Base-by-base conservation (phyloP, 768 basidiomycete genomes). In the Xerocomellus chrysenteron region DNA sequence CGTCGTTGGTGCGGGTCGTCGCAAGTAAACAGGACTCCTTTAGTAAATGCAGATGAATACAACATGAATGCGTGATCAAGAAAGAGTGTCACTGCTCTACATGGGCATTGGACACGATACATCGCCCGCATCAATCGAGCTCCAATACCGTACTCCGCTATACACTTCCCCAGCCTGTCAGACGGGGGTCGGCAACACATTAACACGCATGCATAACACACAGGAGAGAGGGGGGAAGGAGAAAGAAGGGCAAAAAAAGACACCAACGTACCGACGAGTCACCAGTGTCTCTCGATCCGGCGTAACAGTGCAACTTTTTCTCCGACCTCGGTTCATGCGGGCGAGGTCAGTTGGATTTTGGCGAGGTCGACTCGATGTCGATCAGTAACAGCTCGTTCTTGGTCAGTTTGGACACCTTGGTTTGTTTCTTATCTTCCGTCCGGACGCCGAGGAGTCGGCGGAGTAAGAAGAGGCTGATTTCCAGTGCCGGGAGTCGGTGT, bases 341-440 rank as follows among this genome's bases (percentile, higher is more conserved):
- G 97, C 2, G 88, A 88, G 32, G 94, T 98, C 53, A 98, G 76
- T 65, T 94, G 88, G 56, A 96, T 95, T 78, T 93, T 94, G 16
- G 94, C 94, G 10, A 98, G 79, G 74, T 97, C 95, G 13, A 90
- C 94, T 96, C 95, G 55, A 99, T 98, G 78, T 98, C 98, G 80
- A 99, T 95, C 58, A 98, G 83, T 3, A 97, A 75, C 2, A 95
- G 81, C 75, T 97, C 95, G 73, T 88, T 89, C 76, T 95, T 96
- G 56, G 85, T 81, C 44, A 97, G 82, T 73, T 97, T 97, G 51
- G 91, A 80, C 26, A 93, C 92, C 74, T 95, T 99, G 21, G 97
- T 97, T 72, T 95, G 92, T 73, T 98, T 99, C 79, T 95, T 97
- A 78, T 98, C 97, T 74, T 98, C 96, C 24, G 94, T 94, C 74